A percentile compares a stretch with the other conserved stretches of the same genome.
phyloP scores from a whole-genome alignment of 1,284 basidiomycete species.

The Ceratobasidium sp. region DNA sequence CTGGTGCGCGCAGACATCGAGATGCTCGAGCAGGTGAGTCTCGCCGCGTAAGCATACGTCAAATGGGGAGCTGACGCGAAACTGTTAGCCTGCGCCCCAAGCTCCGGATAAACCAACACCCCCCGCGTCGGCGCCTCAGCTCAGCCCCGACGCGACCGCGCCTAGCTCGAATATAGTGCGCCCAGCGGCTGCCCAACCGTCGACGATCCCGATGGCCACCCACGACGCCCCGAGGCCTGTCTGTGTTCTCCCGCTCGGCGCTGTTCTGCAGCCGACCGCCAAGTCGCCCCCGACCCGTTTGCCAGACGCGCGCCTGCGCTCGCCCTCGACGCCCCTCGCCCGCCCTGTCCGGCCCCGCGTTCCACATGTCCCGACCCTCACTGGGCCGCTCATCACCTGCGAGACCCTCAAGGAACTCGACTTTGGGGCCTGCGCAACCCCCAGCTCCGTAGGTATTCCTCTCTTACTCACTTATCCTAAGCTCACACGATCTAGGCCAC shows the following conservation, averaged over 20 bases:
- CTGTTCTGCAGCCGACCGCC: not conserved
- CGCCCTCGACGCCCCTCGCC: conserved; percentile 31
- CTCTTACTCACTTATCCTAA: conserved; percentile 53
- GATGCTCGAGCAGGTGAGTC: conserved; percentile 42
- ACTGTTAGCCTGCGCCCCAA: conserved; percentile 26
- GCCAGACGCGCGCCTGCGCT: conserved; percentile 31
- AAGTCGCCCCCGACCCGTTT: not conserved
- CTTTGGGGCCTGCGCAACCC: conserved; percentile 87
- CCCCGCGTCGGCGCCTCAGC: conserved; percentile 34
- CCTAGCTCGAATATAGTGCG: conserved; percentile 26
- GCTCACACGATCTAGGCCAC: conserved; percentile 68
- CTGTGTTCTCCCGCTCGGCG: conserved; percentile 7
- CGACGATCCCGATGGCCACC: conserved; percentile 18
- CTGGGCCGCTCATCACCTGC: conserved; percentile 87
- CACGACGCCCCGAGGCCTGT: conserved; percentile 23
- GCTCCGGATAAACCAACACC: conserved; percentile 14
- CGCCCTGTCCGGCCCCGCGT: conserved; percentile 29
- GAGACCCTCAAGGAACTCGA: conserved; percentile 89
- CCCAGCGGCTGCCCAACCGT: not conserved
- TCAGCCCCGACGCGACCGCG: conserved; percentile 41
- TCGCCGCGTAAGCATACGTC: not conserved
- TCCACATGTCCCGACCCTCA: conserved; percentile 72
- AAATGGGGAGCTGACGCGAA: conserved; percentile 4
- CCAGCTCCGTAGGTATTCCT: conserved; percentile 77
- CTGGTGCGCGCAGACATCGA: conserved; percentile 26